Percentiles rank a stretch among this genome's conserved stretches.
These are phyloP conservation scores for Dunaliella primolecta DNA, from an alignment of 139 green algal species.

Conservation along the genomic window DNA sequence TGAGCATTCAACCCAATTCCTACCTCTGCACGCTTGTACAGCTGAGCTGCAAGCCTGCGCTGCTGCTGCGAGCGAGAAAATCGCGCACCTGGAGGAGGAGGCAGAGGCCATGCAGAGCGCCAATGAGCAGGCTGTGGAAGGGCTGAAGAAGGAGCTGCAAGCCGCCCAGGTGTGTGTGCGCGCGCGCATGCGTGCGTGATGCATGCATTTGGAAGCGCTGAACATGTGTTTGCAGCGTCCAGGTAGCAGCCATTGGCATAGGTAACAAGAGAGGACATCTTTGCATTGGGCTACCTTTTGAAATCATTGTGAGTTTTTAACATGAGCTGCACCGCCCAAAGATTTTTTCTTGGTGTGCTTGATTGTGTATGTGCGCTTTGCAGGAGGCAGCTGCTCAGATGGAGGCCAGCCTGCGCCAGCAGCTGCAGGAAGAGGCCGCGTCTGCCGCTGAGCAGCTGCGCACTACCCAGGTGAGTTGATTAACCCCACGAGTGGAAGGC, in stretches of 20 bases:
- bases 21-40: slow-evolving; percentile 40
- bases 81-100: slow-evolving; percentile 65
- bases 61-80: slow-evolving; percentile 56
- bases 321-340: no score
- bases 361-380: not conserved
- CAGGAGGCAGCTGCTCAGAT: not conserved
- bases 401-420: slow-evolving; percentile 5
- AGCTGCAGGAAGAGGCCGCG: not conserved
- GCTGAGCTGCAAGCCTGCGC: slow-evolving; percentile 67
- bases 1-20: no score
- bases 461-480: not conserved
- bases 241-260: no score
- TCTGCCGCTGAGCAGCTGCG: slow-evolving; percentile 16
- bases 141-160: slow-evolving; percentile 1
- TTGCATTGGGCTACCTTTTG: no score
- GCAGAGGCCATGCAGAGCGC: slow-evolving; percentile 42
- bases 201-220: slow-evolving; percentile 4
- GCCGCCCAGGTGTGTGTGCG: not conserved
- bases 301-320: no score
- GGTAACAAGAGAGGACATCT: no score
- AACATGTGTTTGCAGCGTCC: no score
- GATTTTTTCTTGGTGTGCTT: no score
- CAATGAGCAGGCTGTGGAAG: slow-evolving; percentile 32
- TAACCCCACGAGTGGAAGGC: no score
- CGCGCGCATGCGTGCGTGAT: not conserved